Percentiles rank a stretch among this genome's conserved stretches.
These are phyloP conservation scores for Yamadazyma diospyri DNA, from an alignment of 1,139 yeast species.

Conservation along the genomic window DNA sequence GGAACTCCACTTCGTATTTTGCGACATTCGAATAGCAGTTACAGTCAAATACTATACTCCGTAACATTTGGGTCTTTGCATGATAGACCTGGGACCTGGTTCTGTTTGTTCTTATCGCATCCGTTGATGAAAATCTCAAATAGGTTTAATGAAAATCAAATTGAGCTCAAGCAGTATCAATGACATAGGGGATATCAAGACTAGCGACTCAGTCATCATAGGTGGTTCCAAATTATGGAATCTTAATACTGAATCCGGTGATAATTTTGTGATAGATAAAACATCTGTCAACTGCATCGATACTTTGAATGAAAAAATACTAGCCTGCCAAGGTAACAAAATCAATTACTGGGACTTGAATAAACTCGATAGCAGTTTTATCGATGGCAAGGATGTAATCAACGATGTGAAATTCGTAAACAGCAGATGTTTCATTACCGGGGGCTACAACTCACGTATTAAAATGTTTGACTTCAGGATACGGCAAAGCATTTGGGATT, in stretches of 20 bases:
- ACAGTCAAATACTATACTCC: no score
- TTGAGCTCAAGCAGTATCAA: slow-evolving; percentile 16
- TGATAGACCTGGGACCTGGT: no score
- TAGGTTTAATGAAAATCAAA: slow-evolving; percentile 4
- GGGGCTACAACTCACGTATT: slow-evolving; percentile 21
- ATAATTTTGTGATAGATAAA: slow-evolving; percentile 3
- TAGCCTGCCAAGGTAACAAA: slow-evolving; percentile 94
- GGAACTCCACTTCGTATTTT: no score
- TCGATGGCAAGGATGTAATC: slow-evolving; percentile 13
- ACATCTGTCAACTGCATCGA: slow-evolving; percentile 8
- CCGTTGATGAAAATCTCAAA: no score
- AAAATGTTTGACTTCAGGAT: slow-evolving; percentile 15
- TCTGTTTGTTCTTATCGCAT: no score
- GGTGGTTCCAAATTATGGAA: slow-evolving; percentile 18
- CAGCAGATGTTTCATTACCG: slow-evolving; percentile 11
- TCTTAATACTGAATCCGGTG: slow-evolving; percentile 1
- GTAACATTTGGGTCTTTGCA: no score
- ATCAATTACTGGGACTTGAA: slow-evolving; percentile 53
- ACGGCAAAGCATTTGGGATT: slow-evolving; percentile 9
- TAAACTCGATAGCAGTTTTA: slow-evolving; percentile 8
- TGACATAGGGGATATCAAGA: slow-evolving; percentile 16
- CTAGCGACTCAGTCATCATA: slow-evolving; percentile 20
- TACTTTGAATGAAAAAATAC: slow-evolving; percentile 50
- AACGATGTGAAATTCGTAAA: slow-evolving; percentile 11
- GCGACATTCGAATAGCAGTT: no score